Conservation (phyloP, 805 yeast species). For the Barnettozyma populi region DNA sequence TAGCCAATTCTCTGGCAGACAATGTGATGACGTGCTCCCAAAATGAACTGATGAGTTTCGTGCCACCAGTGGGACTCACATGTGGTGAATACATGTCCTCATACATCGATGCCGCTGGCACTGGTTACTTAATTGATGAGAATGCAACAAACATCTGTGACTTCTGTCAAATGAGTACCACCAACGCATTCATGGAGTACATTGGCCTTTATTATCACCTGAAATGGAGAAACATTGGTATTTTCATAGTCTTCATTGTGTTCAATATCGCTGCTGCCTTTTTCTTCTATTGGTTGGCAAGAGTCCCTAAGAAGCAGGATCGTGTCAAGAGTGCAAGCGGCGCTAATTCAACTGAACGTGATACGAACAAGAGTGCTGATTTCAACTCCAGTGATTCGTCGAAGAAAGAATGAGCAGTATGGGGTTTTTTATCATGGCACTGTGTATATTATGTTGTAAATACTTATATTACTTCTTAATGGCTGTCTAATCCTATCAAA, state of each 20-base stretch:
- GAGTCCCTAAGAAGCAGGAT: constrained; percentile 62
- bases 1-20: constrained; percentile 51
- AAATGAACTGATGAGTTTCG: constrained; percentile 41
- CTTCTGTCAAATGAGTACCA: constrained; percentile 51
- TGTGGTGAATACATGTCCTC: constrained; percentile 49
- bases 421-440: neutral
- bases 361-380: neutral
- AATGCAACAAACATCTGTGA: constrained; percentile 43
- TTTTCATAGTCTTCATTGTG: constrained; percentile 38
- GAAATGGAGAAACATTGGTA: constrained; percentile 65
- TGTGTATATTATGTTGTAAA: neutral
- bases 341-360: too few relatives aligned
- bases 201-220: constrained; percentile 34
- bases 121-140: constrained; percentile 11
- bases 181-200: constrained; percentile 51
- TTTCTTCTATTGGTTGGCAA: constrained; percentile 47
- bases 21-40: constrained; percentile 40
- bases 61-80: constrained; percentile 49
- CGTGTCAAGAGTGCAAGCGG: constrained; percentile 26
- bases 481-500: neutral
- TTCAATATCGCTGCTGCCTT: constrained; percentile 38
- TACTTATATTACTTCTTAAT: neutral
- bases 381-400: neutral
- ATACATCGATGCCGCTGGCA: constrained; percentile 27
- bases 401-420: neutral